Base-by-base conservation (phyloP, 371 early-diverging fungal genomes). In the Mucor piriformis region DNA sequence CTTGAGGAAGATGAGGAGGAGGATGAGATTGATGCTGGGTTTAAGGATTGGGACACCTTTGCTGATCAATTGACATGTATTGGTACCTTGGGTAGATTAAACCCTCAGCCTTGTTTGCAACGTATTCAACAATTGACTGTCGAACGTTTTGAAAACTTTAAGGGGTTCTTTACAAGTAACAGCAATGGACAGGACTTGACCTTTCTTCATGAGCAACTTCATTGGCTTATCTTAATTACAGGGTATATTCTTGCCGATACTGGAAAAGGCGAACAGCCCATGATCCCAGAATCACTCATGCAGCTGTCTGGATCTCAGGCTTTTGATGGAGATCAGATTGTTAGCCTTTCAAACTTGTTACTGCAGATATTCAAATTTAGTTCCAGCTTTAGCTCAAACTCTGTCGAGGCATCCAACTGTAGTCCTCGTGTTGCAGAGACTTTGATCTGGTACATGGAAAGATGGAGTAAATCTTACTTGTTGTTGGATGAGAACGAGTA, bases 371-470 rank as follows among this genome's bases (percentile, higher is more conserved):
- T 77, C 27, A 51, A 73, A 13, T 77, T 77, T 37, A 57, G 65
- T 10, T 77, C 81, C 0, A 66, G 71, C 33, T 81, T 75, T 48
- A 61, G 69, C 16, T 50, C 74, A 7, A 67, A 67, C 34, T 57
- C 74, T 12, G 68, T 82, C 0, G 81, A 85, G 70, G 85, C 86
- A 6, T 73, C 82, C 21, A 76, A 84, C 20, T 88, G 86, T 66
- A 91, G 91, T 64, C 93, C 93, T 3, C 77, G 85, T 50, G 82
- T 90, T 5, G 79, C 86, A 2, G 87, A 90, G 54, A 88, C 90
- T 0, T 63, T 91, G 24, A 71, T 90, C 43, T 89, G 90, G 88
- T 92, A 86, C 66, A 70, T 88, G 48, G 88, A 89, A 54, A 76
- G 93, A 20, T 92, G 93, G 91, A 74, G 79, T 40, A 78, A 82